These are phyloP conservation scores for Suillus sp. DNA, from an alignment of 768 basidiomycete species.

Conservation along the genomic window DNA sequence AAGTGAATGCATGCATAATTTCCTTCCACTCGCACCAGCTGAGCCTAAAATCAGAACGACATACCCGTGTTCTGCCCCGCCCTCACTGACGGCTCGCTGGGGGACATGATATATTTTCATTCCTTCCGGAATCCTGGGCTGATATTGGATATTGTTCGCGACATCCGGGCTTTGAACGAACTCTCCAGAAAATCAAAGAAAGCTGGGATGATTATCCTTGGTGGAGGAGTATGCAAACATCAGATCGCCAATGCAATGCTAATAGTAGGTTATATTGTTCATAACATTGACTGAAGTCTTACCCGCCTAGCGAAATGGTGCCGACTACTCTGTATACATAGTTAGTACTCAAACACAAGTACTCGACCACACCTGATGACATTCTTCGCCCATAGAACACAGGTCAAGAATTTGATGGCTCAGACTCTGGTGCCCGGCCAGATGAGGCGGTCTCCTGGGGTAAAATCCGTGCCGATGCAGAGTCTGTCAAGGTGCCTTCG, in stretches of 20 bases:
- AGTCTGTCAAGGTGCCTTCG: constrained; percentile 71
- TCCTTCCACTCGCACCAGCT: constrained; percentile 19
- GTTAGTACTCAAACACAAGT: constrained; percentile 42
- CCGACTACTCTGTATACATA: constrained; percentile 96
- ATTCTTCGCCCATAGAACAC: constrained; percentile 65
- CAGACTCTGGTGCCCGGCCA: constrained; percentile 94
- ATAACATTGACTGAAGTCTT: constrained; percentile 11
- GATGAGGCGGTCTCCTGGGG: constrained; percentile 99
- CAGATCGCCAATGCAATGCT: constrained; percentile 99
- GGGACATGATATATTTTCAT: constrained; percentile 99
- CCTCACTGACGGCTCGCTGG: constrained; percentile 95
- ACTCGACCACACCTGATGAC: background rate
- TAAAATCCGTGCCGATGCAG: constrained; percentile 86
- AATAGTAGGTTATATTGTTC: constrained; percentile 59
- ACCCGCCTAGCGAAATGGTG: constrained; percentile 82
- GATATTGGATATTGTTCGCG: constrained; percentile 89
- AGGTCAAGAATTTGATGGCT: constrained; percentile 98
- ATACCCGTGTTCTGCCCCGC: constrained; percentile 99
- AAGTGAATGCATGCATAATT: constrained; percentile 60
- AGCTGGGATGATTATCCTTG: constrained; percentile 98
- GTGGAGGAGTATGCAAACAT: constrained; percentile 98
- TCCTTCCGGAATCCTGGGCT: constrained; percentile 87
- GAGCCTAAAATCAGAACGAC: constrained; percentile 69
- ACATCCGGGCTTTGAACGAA: constrained; percentile 92
- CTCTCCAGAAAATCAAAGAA: constrained; percentile 82